Percentiles rank a stretch among this genome's conserved stretches.
These are phyloP conservation scores for Dactylorhiza incarnata DNA, from an alignment of 106 monocot species.

Conservation along the genomic window DNA sequence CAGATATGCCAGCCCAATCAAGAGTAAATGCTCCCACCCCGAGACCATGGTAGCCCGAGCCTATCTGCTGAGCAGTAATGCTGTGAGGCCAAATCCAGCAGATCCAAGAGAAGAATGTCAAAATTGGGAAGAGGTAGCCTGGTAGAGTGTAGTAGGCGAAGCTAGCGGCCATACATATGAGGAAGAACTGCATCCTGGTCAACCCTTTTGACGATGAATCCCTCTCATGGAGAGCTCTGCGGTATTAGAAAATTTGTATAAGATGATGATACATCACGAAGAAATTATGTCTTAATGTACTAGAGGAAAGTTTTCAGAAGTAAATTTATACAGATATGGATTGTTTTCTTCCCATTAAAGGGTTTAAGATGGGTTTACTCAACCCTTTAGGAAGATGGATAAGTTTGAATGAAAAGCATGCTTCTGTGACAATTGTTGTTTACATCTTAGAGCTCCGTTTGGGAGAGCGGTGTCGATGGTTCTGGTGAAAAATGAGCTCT, in stretches of 20 bases:
- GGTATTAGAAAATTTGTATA: not conserved
- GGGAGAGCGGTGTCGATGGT: too few relatives aligned
- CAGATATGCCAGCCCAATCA: conserved; percentile 88
- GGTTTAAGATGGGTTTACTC: too few relatives aligned
- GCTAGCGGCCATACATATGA: conserved; percentile 50
- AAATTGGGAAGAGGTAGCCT: conserved; percentile 72
- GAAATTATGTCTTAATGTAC: not conserved
- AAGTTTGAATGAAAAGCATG: not conserved
- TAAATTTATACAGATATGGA: not conserved
- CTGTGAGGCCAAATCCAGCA: conserved; percentile 83
- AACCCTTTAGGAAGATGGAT: not conserved
- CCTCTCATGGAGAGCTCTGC: conserved; percentile 79
- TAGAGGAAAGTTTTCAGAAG: not conserved
- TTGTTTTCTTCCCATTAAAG: too few relatives aligned
- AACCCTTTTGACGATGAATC: conserved; percentile 40
- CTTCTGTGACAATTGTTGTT: not conserved
- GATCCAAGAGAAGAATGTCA: conserved; percentile 94
- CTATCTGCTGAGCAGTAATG: conserved; percentile 83
- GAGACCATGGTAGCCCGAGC: conserved; percentile 78
- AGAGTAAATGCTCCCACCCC: conserved; percentile 83
- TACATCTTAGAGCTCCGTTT: not conserved
- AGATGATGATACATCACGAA: not conserved
- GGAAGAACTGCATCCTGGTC: conserved; percentile 83
- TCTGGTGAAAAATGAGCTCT: too few relatives aligned
- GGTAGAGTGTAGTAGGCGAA: conserved; percentile 80